Conservation (phyloP, 78 protist species). For the Creolimax fragrantissima region DNA sequence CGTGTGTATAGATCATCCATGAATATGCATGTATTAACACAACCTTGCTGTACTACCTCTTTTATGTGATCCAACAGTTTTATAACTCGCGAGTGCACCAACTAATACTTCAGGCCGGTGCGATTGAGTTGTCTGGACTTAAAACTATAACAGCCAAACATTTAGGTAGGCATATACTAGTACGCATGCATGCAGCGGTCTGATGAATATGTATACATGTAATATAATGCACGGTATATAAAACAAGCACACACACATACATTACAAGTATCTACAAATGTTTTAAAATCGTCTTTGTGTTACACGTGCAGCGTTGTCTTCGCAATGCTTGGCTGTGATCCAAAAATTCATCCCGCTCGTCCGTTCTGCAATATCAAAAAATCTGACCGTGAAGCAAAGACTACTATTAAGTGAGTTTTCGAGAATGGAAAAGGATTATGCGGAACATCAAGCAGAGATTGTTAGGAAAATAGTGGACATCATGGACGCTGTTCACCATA, state of each 20-base stretch:
- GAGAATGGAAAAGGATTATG: neutral
- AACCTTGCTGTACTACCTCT: neutral
- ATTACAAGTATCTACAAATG: neutral
- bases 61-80: neutral
- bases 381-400: neutral
- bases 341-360: neutral
- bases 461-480: neutral
- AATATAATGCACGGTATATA: neutral
- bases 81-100: constrained; percentile 12
- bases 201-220: neutral
- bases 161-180: constrained; percentile 20
- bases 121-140: constrained; percentile 26
- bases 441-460: constrained; percentile 2
- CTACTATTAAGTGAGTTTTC: constrained; percentile 1
- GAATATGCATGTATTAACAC: neutral
- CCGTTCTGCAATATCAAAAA: neutral
- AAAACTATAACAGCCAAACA: constrained; percentile 29
- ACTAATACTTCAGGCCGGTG: constrained; percentile 21
- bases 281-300: no score
- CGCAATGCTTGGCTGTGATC: constrained; percentile 10
- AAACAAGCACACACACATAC: neutral
- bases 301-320: neutral
- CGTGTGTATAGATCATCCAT: neutral
- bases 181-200: no score
- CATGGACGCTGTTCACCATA: neutral